Evolutionary conservation across 2,329 filamentous ascomycete species (phyloP).

Genomic region (Exophiala dermatitidis): DNA sequence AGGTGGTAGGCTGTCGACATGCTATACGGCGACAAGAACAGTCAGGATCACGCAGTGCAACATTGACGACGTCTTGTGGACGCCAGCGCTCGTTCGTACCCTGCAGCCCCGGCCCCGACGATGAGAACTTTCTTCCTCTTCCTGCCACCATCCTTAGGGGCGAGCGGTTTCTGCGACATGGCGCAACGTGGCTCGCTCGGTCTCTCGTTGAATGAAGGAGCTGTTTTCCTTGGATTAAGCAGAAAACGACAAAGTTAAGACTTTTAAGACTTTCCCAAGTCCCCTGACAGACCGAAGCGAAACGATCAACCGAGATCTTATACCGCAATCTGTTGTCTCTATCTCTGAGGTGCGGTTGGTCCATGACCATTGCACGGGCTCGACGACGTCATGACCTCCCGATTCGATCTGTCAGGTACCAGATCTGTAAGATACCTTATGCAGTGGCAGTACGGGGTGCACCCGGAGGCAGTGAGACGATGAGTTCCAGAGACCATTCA

Average conservation of each 20-base stretch:
- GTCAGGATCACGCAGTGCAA: background rate
- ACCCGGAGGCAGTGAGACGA: too few relatives aligned
- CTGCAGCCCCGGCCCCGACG: conserved; percentile 57
- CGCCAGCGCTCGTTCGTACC: conserved; percentile 30
- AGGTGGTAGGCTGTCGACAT: conserved; percentile 50
- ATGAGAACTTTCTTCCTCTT: conserved; percentile 47
- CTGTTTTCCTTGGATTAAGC: too few relatives aligned
- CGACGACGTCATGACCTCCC: conserved; percentile 2
- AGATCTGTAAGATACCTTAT: background rate
- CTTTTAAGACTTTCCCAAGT: too few relatives aligned
- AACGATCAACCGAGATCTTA: too few relatives aligned
- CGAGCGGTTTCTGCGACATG: conserved; percentile 18
- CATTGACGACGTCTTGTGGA: background rate
- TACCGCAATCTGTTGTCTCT: too few relatives aligned
- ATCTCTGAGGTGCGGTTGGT: background rate
- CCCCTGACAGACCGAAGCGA: too few relatives aligned
- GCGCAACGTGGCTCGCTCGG: background rate
- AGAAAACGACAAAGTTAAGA: too few relatives aligned
- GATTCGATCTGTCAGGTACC: background rate
- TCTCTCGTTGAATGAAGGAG: too few relatives aligned
- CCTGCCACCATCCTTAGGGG: conserved; percentile 14
- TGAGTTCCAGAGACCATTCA: too few relatives aligned
- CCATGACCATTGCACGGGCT: background rate
- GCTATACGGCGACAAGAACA: background rate
- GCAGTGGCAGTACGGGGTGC: too few relatives aligned